A percentile compares a stretch with the other conserved stretches of the same genome.
Evolutionary conservation across 768 basidiomycete genomes (phyloP).

Genomic region (Pleurotus sapidus): DNA sequence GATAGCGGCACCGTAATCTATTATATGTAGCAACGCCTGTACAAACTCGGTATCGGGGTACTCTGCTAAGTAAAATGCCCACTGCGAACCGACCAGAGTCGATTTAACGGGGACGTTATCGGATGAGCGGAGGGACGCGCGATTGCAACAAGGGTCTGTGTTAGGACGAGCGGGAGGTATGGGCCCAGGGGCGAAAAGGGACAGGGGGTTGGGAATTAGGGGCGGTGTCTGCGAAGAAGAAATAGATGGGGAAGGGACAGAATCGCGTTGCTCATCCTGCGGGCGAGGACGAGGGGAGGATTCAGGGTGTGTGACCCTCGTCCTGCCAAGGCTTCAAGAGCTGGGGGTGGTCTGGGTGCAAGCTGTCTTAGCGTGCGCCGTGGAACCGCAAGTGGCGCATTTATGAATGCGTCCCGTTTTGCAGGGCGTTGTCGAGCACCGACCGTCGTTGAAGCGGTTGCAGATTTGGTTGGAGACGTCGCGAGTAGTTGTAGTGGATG

Average conservation of each 20-base stretch:
- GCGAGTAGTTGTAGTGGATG: not conserved
- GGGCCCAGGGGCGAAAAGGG: conserved; percentile 6
- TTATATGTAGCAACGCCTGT: conserved; percentile 20
- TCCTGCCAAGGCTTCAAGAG: not conserved
- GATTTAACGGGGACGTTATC: conserved; percentile 6
- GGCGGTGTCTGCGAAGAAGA: not conserved
- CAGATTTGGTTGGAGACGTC: not conserved
- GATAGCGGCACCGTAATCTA: conserved; percentile 22
- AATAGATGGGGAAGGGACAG: not conserved
- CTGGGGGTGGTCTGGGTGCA: not conserved
- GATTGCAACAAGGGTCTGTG: conserved; percentile 13
- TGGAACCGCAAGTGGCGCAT: not conserved
- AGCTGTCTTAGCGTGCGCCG: not conserved
- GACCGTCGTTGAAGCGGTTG: not conserved
- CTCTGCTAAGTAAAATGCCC: conserved; percentile 19
- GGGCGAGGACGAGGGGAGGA: too few relatives aligned
- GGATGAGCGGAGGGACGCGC: conserved; percentile 1
- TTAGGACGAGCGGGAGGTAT: conserved; percentile 12
- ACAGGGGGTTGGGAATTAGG: conserved; percentile 6
- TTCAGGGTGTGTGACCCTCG: not conserved
- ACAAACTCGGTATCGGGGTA: conserved; percentile 26
- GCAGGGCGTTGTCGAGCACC: not conserved
- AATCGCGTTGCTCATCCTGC: not conserved
- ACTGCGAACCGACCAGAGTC: conserved; percentile 2
- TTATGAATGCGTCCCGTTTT: not conserved